These are phyloP conservation scores for Entomortierella parvispora DNA, from an alignment of 192 early-diverging fungal species.

Conservation along the genomic window DNA sequence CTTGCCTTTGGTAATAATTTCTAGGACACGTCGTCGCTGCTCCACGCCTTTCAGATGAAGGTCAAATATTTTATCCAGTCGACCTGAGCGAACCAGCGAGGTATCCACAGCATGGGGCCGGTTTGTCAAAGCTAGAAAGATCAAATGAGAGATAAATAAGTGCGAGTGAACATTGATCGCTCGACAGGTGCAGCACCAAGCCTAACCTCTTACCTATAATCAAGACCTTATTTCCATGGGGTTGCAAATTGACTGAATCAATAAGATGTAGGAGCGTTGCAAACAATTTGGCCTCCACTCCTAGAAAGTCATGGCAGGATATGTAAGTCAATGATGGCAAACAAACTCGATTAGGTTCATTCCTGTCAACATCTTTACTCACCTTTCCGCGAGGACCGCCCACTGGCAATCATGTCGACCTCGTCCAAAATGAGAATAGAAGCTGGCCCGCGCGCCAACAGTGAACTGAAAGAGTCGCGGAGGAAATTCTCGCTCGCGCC, in stretches of 20 bases:
- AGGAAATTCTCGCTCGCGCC: conserved; percentile 65
- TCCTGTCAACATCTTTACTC: neutral
- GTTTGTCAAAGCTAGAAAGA: conserved; percentile 58
- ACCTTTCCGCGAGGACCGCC: conserved; percentile 47
- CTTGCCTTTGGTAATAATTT: conserved; percentile 57
- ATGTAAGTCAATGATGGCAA: too few species aligned
- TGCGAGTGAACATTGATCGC: too few species aligned
- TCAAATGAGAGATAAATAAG: too few species aligned
- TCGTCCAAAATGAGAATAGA: conserved; percentile 68
- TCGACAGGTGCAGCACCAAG: neutral
- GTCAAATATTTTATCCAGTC: conserved; percentile 63
- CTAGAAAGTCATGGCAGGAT: too few species aligned
- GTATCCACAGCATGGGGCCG: conserved; percentile 60
- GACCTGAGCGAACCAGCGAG: conserved; percentile 64
- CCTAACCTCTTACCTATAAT: conserved; percentile 55
- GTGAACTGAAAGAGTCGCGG: conserved; percentile 44
- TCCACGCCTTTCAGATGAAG: conserved; percentile 56
- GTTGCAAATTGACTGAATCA: conserved; percentile 51
- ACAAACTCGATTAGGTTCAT: too few species aligned
- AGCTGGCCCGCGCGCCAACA: conserved; percentile 18
- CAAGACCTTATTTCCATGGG: conserved; percentile 37
- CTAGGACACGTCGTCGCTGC: conserved; percentile 53
- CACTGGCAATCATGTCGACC: conserved; percentile 62
- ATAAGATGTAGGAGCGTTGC: conserved; percentile 51
- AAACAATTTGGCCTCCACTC: conserved; percentile 55